These are phyloP conservation scores for Aspergillus fructus DNA, from an alignment of 2,329 filamentous ascomycete genomes.

Conservation along the genomic window DNA sequence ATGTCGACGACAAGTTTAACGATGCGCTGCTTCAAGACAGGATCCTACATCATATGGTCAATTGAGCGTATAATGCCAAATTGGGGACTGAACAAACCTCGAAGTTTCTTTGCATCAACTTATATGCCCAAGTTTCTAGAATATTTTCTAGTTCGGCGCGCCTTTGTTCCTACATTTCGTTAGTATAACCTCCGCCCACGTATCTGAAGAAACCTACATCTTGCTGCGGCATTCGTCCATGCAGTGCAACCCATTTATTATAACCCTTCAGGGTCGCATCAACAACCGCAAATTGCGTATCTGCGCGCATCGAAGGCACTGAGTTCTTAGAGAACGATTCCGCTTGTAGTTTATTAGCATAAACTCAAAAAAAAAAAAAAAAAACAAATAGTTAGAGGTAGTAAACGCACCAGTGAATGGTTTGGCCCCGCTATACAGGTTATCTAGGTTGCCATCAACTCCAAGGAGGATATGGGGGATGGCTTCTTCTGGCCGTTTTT, in stretches of 20 bases:
- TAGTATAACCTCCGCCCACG: background rate
- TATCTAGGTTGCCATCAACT: conserved; percentile 70
- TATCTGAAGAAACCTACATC: conserved; percentile 34
- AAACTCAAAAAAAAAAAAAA: background rate
- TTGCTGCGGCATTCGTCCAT: conserved; percentile 53
- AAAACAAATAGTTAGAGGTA: background rate
- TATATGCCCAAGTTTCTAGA: conserved; percentile 43
- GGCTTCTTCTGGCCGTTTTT: conserved; percentile 78
- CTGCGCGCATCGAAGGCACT: conserved; percentile 63
- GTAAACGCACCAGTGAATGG: conserved; percentile 61
- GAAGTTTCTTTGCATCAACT: conserved; percentile 41
- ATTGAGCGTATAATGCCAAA: background rate
- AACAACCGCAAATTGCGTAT: conserved; percentile 86
- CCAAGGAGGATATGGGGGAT: conserved; percentile 82
- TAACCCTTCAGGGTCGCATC: conserved; percentile 88
- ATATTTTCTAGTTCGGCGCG: conserved; percentile 38
- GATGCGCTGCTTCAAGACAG: conserved; percentile 76
- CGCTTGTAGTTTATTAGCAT: conserved; percentile 24
- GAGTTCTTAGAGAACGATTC: conserved; percentile 42
- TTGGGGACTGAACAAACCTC: conserved; percentile 29
- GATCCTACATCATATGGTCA: conserved; percentile 56
- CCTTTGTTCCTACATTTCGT: conserved; percentile 34
- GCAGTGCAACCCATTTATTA: conserved; percentile 68
- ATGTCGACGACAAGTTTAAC: conserved; percentile 82
- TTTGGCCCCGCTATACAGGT: conserved; percentile 70